Conservation (phyloP, 1,139 yeast species). For the Debaryomyces coudertii region DNA sequence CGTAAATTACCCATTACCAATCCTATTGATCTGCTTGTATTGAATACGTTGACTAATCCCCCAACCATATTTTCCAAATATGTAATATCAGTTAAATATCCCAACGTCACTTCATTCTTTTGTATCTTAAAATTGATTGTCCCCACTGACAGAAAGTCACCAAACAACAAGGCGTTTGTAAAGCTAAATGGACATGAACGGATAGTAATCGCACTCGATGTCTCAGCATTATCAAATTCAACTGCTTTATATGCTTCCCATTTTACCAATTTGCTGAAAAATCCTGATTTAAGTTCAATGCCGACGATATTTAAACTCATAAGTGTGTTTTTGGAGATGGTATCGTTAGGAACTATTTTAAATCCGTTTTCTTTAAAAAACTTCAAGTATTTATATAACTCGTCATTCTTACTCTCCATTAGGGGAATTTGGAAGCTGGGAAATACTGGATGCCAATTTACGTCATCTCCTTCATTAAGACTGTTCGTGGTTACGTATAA, state of each 20-base stretch:
- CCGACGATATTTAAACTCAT: conserved; percentile 11
- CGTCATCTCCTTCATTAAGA: conserved; percentile 17
- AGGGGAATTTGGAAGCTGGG: conserved; percentile 11
- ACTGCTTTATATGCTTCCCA: conserved; percentile 6
- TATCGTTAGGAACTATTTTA: conserved; percentile 31
- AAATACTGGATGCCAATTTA: conserved; percentile 28
- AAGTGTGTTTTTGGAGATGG: conserved; percentile 13
- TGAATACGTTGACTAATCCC: conserved; percentile 40
- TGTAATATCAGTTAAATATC: conserved; percentile 54
- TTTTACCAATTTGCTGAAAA: neutral
- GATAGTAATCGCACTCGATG: conserved; percentile 25
- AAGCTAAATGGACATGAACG: conserved; percentile 59
- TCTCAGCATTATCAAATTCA: conserved; percentile 8
- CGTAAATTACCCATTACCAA: conserved; percentile 54
- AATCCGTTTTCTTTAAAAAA: conserved; percentile 31
- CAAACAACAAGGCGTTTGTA: conserved; percentile 59
- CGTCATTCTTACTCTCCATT: conserved; percentile 6
- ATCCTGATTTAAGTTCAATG: conserved; percentile 3
- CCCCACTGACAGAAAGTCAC: conserved; percentile 51
- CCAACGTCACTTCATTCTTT: conserved; percentile 15
- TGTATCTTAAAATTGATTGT: conserved; percentile 39
- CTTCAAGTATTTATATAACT: conserved; percentile 16
- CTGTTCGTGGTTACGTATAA: conserved; percentile 24
- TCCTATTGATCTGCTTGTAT: conserved; percentile 40
- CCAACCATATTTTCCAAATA: conserved; percentile 72